Percentiles rank a stretch among this genome's conserved stretches.
Conservation (phyloP, 2,329 filamentous ascomycete genomes). For the Calonectria crousiana region DNA sequence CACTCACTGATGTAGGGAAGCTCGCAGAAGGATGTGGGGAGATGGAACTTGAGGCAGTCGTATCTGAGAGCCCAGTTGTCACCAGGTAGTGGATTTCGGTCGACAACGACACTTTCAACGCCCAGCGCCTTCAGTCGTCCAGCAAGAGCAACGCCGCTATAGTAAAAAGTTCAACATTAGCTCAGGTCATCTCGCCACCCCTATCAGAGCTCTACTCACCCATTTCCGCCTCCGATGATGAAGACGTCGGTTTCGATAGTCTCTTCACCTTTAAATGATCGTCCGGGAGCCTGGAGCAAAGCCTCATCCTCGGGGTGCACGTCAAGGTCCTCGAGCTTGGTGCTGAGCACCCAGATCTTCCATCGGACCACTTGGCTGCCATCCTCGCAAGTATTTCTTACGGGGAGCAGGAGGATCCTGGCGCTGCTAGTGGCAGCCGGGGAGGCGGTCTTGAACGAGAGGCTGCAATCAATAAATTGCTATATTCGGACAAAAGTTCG, state of each 20-base stretch:
- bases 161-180: not conserved
- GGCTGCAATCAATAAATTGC: constrained; percentile 28
- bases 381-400: not conserved
- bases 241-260: constrained; percentile 15
- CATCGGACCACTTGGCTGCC: not conserved
- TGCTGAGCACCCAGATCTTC: constrained; percentile 36
- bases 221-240: constrained; percentile 33
- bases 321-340: constrained; percentile 25
- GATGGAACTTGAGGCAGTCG: constrained; percentile 31
- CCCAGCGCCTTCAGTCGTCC: constrained; percentile 31
- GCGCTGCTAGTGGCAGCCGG: constrained; percentile 17
- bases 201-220: not conserved
- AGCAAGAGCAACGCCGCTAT: constrained; percentile 17
- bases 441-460: constrained; percentile 21
- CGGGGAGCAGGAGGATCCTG: constrained; percentile 22
- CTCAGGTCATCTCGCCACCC: not conserved
- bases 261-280: not conserved
- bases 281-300: not conserved
- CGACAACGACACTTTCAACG: constrained; percentile 28
- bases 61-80: constrained; percentile 35
- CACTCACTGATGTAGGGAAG: constrained; percentile 29
- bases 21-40: constrained; percentile 32
- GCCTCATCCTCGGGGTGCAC: constrained; percentile 16
- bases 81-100: constrained; percentile 20
- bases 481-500: not conserved